These are phyloP conservation scores for Abortiporus biennis DNA, from an alignment of 1,284 basidiomycete genomes.

Conservation along the genomic window DNA sequence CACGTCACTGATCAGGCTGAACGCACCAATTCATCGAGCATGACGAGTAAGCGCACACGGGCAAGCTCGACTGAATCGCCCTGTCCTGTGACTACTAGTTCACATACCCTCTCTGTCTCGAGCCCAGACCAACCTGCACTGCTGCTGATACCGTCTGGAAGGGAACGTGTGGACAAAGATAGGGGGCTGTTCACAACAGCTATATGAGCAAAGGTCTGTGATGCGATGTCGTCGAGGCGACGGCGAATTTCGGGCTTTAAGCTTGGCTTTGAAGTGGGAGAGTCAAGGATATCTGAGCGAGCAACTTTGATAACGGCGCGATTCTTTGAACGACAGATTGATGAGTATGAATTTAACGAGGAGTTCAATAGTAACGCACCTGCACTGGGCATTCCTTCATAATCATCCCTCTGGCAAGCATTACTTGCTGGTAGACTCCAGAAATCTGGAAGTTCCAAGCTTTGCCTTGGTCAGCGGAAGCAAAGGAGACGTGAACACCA, in stretches of 20 bases:
- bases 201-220: slow-evolving; percentile 83
- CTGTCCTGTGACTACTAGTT: slow-evolving; percentile 84
- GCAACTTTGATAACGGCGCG: slow-evolving; percentile 85
- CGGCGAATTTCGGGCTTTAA: slow-evolving; percentile 86
- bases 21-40: slow-evolving; percentile 89
- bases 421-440: slow-evolving; percentile 89
- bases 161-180: slow-evolving; percentile 63
- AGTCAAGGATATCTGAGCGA: slow-evolving; percentile 89
- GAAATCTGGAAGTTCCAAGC: slow-evolving; percentile 90
- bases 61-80: slow-evolving; percentile 91
- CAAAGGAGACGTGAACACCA: slow-evolving; percentile 77
- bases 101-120: slow-evolving; percentile 90
- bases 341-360: neutral
- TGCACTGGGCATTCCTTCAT: slow-evolving; percentile 86
- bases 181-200: slow-evolving; percentile 81
- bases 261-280: slow-evolving; percentile 72
- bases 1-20: neutral
- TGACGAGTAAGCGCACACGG: slow-evolving; percentile 84
- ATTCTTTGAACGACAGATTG: slow-evolving; percentile 41
- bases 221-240: slow-evolving; percentile 89
- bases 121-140: slow-evolving; percentile 81
- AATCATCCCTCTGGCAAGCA: slow-evolving; percentile 84
- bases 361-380: slow-evolving; percentile 33
- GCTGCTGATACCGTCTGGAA: slow-evolving; percentile 70
- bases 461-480: slow-evolving; percentile 63